phyloP scores from a whole-genome alignment of 768 basidiomycete genomes.

The Podaxis sp. region DNA sequence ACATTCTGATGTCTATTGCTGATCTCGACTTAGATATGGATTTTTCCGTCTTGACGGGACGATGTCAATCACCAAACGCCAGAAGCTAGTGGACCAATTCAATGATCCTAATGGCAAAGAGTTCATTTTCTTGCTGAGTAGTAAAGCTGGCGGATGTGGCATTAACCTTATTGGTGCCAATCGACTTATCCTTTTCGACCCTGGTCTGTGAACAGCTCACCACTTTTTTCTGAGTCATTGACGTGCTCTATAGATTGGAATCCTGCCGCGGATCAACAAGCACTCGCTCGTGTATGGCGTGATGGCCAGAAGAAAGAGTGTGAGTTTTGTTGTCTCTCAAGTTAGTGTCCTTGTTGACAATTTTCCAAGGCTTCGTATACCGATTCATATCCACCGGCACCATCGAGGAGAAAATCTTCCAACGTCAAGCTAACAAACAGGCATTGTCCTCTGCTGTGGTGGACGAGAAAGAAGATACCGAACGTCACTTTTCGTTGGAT shows the following conservation, averaged over 20 bases:
- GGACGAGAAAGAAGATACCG: slow-evolving; percentile 93
- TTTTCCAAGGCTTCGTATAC: slow-evolving; percentile 84
- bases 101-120: slow-evolving; percentile 92
- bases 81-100: slow-evolving; percentile 95
- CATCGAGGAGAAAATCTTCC: slow-evolving; percentile 99
- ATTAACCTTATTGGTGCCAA: slow-evolving; percentile 98
- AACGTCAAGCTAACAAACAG: slow-evolving; percentile 94
- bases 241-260: slow-evolving; percentile 79
- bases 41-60: slow-evolving; percentile 94
- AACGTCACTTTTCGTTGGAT: slow-evolving; percentile 92
- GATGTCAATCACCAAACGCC: slow-evolving; percentile 88
- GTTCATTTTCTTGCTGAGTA: slow-evolving; percentile 91
- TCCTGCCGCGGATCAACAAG: slow-evolving; percentile 97
- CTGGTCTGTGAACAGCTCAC: slow-evolving; percentile 49
- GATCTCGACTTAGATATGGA: slow-evolving; percentile 62
- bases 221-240: background rate
- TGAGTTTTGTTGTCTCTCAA: slow-evolving; percentile 35
- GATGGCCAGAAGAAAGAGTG: slow-evolving; percentile 99
- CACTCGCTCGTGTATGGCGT: slow-evolving; percentile 97
- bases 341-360: background rate
- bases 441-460: slow-evolving; percentile 98
- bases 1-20: background rate
- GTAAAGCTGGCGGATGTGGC: slow-evolving; percentile 94
- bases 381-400: slow-evolving; percentile 97
- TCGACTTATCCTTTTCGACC: slow-evolving; percentile 93